Conservation (phyloP, 768 basidiomycete species). For the Chalciporus sphaerocephalus region DNA sequence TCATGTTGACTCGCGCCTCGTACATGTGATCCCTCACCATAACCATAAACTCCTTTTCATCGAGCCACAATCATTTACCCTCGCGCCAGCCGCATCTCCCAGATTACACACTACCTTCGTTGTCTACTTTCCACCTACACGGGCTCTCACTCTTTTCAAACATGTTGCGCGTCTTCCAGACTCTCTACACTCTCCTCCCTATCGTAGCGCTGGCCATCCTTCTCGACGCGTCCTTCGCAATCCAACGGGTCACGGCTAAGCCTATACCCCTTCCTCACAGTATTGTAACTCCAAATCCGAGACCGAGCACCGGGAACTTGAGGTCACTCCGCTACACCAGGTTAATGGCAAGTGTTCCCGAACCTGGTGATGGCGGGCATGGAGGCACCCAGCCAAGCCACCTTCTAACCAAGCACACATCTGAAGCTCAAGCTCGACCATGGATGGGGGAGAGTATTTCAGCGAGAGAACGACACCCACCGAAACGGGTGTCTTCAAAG, state of each 20-base stretch:
- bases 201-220: constrained; percentile 37
- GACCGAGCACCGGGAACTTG: neutral
- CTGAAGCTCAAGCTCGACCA: neutral
- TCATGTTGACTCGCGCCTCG: neutral
- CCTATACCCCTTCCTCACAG: neutral
- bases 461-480: neutral
- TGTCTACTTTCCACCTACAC: constrained; percentile 5
- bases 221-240: constrained; percentile 22
- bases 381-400: neutral
- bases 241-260: constrained; percentile 21
- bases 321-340: neutral
- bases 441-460: neutral
- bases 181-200: constrained; percentile 39
- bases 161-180: constrained; percentile 37
- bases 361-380: neutral
- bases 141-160: constrained; percentile 10
- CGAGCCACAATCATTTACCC: constrained; percentile 13
- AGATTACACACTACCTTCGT: neutral
- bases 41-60: constrained; percentile 5
- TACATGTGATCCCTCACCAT: neutral
- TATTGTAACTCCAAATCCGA: neutral
- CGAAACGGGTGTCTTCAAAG: neutral
- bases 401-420: neutral
- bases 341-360: neutral
- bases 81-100: constrained; percentile 29